phyloP scores from a whole-genome alignment of 140 eudicot genomes.

The Senecio squalidus region DNA sequence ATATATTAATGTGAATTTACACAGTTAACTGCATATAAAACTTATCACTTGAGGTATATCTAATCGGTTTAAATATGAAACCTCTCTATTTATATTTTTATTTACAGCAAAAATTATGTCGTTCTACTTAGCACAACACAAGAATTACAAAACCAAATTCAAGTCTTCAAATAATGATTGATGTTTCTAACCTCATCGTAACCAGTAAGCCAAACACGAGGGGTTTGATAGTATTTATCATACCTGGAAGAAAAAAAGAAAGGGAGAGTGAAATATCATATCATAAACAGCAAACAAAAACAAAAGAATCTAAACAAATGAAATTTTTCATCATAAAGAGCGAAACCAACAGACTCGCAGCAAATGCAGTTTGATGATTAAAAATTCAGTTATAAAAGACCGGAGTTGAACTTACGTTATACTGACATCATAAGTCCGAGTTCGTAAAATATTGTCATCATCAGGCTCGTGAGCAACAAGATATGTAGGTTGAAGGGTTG shows the following conservation, averaged over 20 bases:
- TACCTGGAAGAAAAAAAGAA: conserved; percentile 45
- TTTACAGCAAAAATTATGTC: too few relatives aligned
- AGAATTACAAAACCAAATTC: too few relatives aligned
- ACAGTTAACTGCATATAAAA: too few relatives aligned
- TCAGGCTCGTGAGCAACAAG: conserved; percentile 97
- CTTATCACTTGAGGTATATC: too few relatives aligned
- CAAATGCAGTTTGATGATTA: too few relatives aligned
- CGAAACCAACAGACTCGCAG: not conserved
- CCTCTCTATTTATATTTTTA: too few relatives aligned
- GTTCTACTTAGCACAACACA: not conserved
- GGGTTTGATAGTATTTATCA: conserved; percentile 97
- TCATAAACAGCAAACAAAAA: conserved; percentile 15
- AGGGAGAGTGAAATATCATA: not conserved
- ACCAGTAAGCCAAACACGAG: conserved; percentile 99
- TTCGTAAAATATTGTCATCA: conserved; percentile 84
- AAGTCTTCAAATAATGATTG: conserved; percentile 14
- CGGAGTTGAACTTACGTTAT: conserved; percentile 61
- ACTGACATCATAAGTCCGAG: conserved; percentile 98
- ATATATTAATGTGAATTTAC: not conserved
- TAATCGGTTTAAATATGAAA: too few relatives aligned
- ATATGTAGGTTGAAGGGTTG: conserved; percentile 77
- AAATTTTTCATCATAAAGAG: not conserved
- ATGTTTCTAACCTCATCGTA: conserved; percentile 84
- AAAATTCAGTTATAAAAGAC: not conserved
- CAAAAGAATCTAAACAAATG: not conserved